phyloP scores from a whole-genome alignment of 805 yeast species.

The Lipomyces starkeyi region DNA sequence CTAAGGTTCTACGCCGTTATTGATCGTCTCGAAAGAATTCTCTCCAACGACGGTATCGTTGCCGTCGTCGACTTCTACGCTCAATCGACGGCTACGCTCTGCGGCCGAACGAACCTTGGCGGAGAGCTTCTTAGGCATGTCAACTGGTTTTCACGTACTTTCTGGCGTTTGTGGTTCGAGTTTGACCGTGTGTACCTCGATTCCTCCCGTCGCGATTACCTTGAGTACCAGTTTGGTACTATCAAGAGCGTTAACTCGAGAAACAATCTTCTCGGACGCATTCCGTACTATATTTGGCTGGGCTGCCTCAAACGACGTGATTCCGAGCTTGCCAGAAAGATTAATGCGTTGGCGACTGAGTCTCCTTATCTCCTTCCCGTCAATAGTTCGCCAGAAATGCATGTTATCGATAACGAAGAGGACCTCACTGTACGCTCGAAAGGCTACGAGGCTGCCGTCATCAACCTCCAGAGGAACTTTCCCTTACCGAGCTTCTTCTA shows the following conservation, averaged over 20 bases:
- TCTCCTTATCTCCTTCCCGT: conserved; percentile 65
- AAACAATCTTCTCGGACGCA: conserved; percentile 69
- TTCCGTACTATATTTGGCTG: conserved; percentile 84
- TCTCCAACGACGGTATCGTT: conserved; percentile 62
- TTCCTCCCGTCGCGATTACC: conserved; percentile 79
- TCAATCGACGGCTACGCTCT: conserved; percentile 65
- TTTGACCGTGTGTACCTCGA: conserved; percentile 80
- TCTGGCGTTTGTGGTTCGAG: conserved; percentile 90
- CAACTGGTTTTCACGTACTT: conserved; percentile 77
- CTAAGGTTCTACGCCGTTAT: conserved; percentile 62
- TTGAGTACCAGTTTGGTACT: conserved; percentile 83
- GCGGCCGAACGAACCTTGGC: conserved; percentile 77
- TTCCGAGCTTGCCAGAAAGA: conserved; percentile 56
- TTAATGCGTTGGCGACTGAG: conserved; percentile 78
- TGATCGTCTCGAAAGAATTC: conserved; percentile 65
- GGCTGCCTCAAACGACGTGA: conserved; percentile 69
- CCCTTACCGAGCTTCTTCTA: conserved; percentile 84
- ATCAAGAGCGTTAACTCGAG: conserved; percentile 72
- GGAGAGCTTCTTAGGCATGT: conserved; percentile 73
- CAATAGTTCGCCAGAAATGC: conserved; percentile 33
- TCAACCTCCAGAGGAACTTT: conserved; percentile 63
- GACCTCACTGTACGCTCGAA: conserved; percentile 48
- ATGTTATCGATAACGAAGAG: conserved; percentile 26
- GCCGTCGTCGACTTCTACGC: conserved; percentile 83
- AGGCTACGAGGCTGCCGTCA: conserved; percentile 78